A percentile compares a stretch with the other conserved stretches of the same genome.
Evolutionary conservation across 352 stramenopile genomes (phyloP).

Genomic region (Phytophthora fragariaefolia): DNA sequence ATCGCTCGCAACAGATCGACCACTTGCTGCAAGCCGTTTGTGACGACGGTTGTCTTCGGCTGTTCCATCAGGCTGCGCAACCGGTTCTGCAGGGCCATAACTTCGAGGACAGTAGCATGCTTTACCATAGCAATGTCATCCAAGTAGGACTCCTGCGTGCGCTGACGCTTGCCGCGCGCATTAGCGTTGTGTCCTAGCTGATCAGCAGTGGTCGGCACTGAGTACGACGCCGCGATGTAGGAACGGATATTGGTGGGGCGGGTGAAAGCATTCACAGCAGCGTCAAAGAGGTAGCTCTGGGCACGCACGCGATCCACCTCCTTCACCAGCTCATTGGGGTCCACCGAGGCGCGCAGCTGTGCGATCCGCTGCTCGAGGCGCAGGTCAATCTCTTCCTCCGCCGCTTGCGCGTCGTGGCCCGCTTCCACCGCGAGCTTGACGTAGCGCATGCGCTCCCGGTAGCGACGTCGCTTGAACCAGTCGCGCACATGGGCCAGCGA

Average conservation of each 20-base stretch:
- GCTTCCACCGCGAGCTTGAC: slow-evolving; percentile 77
- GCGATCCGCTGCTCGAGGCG: slow-evolving; percentile 84
- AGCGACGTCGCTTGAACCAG: slow-evolving; percentile 87
- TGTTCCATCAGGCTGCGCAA: slow-evolving; percentile 70
- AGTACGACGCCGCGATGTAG: slow-evolving; percentile 63
- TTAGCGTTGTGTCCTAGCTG: slow-evolving; percentile 24
- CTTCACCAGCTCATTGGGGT: slow-evolving; percentile 84
- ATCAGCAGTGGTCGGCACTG: slow-evolving; percentile 55
- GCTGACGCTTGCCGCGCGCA: slow-evolving; percentile 56
- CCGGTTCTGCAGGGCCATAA: slow-evolving; percentile 72
- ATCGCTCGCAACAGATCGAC: slow-evolving; percentile 82
- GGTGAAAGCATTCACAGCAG: slow-evolving; percentile 70
- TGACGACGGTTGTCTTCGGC: slow-evolving; percentile 60
- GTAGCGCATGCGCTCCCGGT: slow-evolving; percentile 80
- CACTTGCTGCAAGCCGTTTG: slow-evolving; percentile 77
- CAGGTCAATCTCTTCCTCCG: slow-evolving; percentile 81
- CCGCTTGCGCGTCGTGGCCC: slow-evolving; percentile 58
- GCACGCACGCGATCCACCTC: slow-evolving; percentile 76
- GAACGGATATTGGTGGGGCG: slow-evolving; percentile 60
- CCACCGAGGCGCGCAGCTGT: slow-evolving; percentile 63
- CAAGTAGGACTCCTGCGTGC: slow-evolving; percentile 69
- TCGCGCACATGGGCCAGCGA: slow-evolving; percentile 78
- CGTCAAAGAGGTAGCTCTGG: slow-evolving; percentile 71
- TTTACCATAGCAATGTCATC: slow-evolving; percentile 77
- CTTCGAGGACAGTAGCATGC: slow-evolving; percentile 60